Percentiles rank a stretch among this genome's conserved stretches.
Evolutionary conservation across 441 rosid species (phyloP).

Genomic region (Breynia disticha): DNA sequence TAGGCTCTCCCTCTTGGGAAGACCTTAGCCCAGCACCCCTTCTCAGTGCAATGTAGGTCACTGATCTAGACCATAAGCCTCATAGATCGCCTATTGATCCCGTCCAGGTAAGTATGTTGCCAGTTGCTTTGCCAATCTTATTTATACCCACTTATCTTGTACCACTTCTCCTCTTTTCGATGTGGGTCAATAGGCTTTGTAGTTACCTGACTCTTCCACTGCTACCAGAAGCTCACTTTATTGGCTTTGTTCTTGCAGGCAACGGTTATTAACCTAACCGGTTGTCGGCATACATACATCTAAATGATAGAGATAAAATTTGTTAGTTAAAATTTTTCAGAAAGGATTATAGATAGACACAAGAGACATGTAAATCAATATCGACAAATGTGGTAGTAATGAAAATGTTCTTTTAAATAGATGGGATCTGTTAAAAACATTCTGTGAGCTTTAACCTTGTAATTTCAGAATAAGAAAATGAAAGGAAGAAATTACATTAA

Average conservation of each 20-base stretch:
- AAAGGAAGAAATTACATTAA: no score
- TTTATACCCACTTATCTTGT: neutral
- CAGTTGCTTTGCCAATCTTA: neutral
- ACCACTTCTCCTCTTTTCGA: neutral
- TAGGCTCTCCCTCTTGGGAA: constrained; percentile 26
- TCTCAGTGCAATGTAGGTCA: constrained; percentile 5
- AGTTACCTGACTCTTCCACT: neutral
- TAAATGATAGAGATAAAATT: neutral
- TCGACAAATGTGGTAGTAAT: neutral
- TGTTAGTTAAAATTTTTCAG: neutral
- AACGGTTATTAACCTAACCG: neutral
- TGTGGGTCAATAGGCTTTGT: no score
- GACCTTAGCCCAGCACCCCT: constrained; percentile 14
- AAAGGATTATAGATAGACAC: neutral
- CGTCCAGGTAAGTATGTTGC: neutral
- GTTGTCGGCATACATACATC: no score
- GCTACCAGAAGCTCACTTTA: neutral
- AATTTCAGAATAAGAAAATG: neutral
- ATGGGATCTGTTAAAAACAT: no score
- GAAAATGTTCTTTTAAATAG: no score
- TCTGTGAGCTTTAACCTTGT: no score
- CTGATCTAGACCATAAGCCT: constrained; percentile 12
- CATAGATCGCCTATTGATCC: constrained; percentile 1
- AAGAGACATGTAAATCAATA: constrained; percentile 1
- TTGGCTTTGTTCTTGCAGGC: constrained; percentile 4